A percentile compares a stretch with the other conserved stretches of the same genome.
Evolutionary conservation across 2,329 filamentous ascomycete genomes (phyloP).

Genomic region (Epichloe glyceriae): DNA sequence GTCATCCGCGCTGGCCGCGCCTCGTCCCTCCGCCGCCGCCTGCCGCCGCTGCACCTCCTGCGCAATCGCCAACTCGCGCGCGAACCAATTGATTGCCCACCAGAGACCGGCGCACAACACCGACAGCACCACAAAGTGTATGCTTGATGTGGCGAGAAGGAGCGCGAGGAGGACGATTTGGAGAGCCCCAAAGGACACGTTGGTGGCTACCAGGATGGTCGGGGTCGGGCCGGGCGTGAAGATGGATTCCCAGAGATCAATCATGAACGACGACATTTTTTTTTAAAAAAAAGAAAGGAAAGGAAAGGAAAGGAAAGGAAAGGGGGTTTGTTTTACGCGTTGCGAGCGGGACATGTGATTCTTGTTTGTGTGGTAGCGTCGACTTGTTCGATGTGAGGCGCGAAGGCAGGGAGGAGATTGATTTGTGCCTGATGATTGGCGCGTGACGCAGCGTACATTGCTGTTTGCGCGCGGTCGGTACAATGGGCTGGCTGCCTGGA

Average conservation of each 20-base stretch:
- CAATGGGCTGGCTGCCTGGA: too few relatives aligned
- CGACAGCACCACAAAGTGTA: conserved; percentile 80
- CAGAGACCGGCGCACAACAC: conserved; percentile 69
- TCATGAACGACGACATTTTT: conserved; percentile 48
- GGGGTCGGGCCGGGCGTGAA: conserved; percentile 88
- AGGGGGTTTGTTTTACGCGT: too few relatives aligned
- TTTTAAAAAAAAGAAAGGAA: too few relatives aligned
- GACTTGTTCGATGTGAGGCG: not conserved
- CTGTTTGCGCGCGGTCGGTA: too few relatives aligned
- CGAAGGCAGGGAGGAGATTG: not conserved
- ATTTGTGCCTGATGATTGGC: not conserved
- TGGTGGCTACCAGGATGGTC: conserved; percentile 78
- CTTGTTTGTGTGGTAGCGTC: not conserved
- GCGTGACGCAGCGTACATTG: not conserved
- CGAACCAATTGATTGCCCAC: conserved; percentile 97
- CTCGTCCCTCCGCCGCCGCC: conserved; percentile 17
- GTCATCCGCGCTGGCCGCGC: conserved; percentile 17
- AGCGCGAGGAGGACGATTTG: conserved; percentile 67
- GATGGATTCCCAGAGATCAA: conserved; percentile 79
- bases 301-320: rapidly evolving
- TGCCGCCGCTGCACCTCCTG: conserved; percentile 18
- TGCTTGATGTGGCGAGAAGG: conserved; percentile 67
- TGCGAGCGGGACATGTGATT: not conserved
- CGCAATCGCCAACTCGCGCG: conserved; percentile 43
- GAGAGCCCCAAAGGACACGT: conserved; percentile 74